These are phyloP conservation scores for Pulveroboletus ravenelii DNA, from an alignment of 768 basidiomycete species.

Conservation along the genomic window DNA sequence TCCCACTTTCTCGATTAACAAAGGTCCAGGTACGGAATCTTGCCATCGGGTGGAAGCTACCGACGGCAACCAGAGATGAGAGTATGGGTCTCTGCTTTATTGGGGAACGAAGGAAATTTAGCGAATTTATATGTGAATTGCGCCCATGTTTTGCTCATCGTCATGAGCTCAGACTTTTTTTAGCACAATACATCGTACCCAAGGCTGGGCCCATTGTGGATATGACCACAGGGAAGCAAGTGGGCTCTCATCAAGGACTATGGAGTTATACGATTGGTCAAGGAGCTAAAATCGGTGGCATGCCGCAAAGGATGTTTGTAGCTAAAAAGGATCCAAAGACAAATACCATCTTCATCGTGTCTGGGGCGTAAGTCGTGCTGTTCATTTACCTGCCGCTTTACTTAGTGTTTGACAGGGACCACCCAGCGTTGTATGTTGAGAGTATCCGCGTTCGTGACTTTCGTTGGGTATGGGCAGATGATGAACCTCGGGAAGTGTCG, in stretches of 20 bases:
- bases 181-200: conserved; percentile 74
- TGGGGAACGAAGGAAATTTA: conserved; percentile 71
- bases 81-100: conserved; percentile 97
- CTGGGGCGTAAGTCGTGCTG: conserved; percentile 50
- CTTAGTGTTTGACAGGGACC: conserved; percentile 40
- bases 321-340: conserved; percentile 56
- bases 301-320: conserved; percentile 64
- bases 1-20: conserved; percentile 64
- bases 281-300: conserved; percentile 60
- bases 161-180: background rate
- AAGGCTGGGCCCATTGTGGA: conserved; percentile 68
- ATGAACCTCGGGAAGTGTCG: conserved; percentile 45
- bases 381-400: background rate
- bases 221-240: conserved; percentile 44
- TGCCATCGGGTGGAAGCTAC: conserved; percentile 56
- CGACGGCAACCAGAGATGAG: conserved; percentile 73
- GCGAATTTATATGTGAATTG: conserved; percentile 63
- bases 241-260: conserved; percentile 67
- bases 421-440: conserved; percentile 49
- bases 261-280: conserved; percentile 90
- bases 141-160: background rate
- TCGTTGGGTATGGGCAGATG: conserved; percentile 73
- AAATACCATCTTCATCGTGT: conserved; percentile 75
- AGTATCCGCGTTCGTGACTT: conserved; percentile 46
- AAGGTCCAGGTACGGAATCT: conserved; percentile 74